Percentiles rank a stretch among this genome's conserved stretches.
These are phyloP conservation scores for Pezicula carpinea DNA, from an alignment of 2,329 filamentous ascomycete genomes.

Conservation along the genomic window DNA sequence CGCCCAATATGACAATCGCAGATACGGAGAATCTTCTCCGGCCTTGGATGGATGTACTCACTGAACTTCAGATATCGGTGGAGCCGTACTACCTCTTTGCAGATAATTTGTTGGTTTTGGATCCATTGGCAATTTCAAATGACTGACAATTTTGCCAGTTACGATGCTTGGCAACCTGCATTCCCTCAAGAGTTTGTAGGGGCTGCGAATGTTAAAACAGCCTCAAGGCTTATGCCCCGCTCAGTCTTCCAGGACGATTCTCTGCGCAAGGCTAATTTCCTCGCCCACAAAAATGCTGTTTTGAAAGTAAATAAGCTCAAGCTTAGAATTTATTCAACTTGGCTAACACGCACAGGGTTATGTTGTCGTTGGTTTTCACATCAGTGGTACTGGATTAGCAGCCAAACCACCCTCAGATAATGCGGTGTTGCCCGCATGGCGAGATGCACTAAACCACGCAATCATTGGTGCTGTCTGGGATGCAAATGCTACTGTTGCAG, in stretches of 20 bases:
- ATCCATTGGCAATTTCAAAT: too few relatives aligned
- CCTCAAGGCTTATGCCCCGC: background rate
- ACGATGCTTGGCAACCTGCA: background rate
- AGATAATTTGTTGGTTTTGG: background rate
- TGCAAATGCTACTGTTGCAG: slow-evolving; percentile 36
- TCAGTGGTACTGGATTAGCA: slow-evolving; percentile 14
- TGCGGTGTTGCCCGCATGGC: slow-evolving; percentile 31
- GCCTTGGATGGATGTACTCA: background rate
- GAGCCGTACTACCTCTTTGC: background rate
- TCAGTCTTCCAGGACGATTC: background rate
- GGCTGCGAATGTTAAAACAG: background rate
- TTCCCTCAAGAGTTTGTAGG: background rate
- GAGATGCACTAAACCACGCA: slow-evolving; percentile 12
- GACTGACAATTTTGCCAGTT: background rate
- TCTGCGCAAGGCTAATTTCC: background rate
- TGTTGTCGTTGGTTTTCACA: slow-evolving; percentile 28
- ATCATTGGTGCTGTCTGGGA: slow-evolving; percentile 10
- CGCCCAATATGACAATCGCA: background rate
- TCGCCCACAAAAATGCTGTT: slow-evolving; percentile 24
- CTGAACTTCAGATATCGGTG: slow-evolving; percentile 1
- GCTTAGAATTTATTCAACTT: background rate
- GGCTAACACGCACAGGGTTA: slow-evolving; percentile 27
- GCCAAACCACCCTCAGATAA: slow-evolving; percentile 25
- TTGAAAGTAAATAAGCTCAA: background rate
- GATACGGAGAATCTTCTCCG: background rate